phyloP scores from a whole-genome alignment of 352 stramenopile species.

The Phytophthora constricta region DNA sequence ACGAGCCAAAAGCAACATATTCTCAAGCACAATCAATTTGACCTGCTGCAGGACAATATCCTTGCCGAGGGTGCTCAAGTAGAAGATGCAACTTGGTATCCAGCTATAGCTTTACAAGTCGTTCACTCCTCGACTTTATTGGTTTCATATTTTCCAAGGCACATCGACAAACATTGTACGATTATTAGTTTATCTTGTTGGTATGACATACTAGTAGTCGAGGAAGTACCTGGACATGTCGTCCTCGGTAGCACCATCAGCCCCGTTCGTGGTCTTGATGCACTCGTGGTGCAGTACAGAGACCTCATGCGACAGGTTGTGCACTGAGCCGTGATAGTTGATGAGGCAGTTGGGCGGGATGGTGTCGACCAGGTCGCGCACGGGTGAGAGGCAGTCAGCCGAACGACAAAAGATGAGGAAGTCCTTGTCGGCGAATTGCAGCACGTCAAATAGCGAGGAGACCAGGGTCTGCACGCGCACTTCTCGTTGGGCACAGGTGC shows the following conservation, averaged over 20 bases:
- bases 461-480: conserved; percentile 48
- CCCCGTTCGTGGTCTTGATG: conserved; percentile 7
- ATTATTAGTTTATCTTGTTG: neutral
- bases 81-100: too few relatives aligned
- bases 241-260: neutral
- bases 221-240: conserved; percentile 29
- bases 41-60: too few relatives aligned
- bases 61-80: too few relatives aligned
- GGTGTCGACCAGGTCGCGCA: conserved; percentile 11
- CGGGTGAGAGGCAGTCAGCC: conserved; percentile 15
- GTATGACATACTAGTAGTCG: conserved; percentile 8
- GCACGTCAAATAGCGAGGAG: conserved; percentile 46
- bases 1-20: too few relatives aligned
- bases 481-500: conserved; percentile 39
- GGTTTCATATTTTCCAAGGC: neutral
- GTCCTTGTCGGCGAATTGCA: conserved; percentile 39
- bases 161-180: too few relatives aligned
- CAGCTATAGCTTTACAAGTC: too few relatives aligned
- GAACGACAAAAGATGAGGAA: conserved; percentile 31
- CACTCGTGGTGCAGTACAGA: conserved; percentile 23
- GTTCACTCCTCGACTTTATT: too few relatives aligned
- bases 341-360: conserved; percentile 35
- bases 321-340: conserved; percentile 28
- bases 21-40: too few relatives aligned
- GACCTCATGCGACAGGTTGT: conserved; percentile 32